phyloP scores from a whole-genome alignment of 2,329 filamentous ascomycete species.

The Dactylellina haptotyla region DNA sequence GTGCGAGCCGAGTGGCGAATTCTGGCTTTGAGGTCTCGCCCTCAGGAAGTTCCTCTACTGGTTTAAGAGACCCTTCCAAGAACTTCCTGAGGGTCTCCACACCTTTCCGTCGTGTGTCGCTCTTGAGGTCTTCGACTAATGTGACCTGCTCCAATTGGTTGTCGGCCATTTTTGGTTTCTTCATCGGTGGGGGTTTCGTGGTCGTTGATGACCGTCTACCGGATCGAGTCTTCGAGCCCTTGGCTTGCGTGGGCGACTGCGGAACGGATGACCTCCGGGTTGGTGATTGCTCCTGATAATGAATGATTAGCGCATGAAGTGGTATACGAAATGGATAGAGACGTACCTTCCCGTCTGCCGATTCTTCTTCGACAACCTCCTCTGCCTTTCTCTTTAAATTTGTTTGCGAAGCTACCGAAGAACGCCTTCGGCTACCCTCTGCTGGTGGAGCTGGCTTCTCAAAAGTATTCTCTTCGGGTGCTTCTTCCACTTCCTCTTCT shows the following conservation, averaged over 20 bases:
- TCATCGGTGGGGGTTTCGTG: slow-evolving; percentile 35
- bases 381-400: slow-evolving; percentile 47
- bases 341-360: slow-evolving; percentile 34
- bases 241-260: slow-evolving; percentile 42
- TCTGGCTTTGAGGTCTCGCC: slow-evolving; percentile 36
- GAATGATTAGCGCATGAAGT: not conserved
- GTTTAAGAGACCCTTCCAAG: slow-evolving; percentile 35
- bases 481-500: slow-evolving; percentile 25
- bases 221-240: slow-evolving; percentile 35
- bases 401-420: slow-evolving; percentile 28
- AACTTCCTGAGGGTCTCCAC: slow-evolving; percentile 43
- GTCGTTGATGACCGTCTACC: slow-evolving; percentile 27
- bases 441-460: slow-evolving; percentile 29
- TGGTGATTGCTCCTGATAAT: slow-evolving; percentile 42
- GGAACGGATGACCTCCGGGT: slow-evolving; percentile 32
- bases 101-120: slow-evolving; percentile 40
- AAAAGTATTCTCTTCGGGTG: too few relatives aligned
- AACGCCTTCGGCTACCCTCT: slow-evolving; percentile 21
- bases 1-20: slow-evolving; percentile 67
- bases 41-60: slow-evolving; percentile 46
- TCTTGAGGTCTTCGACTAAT: slow-evolving; percentile 28
- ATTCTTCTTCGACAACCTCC: slow-evolving; percentile 42
- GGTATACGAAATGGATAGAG: too few relatives aligned
- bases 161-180: slow-evolving; percentile 50
- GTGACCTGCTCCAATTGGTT: slow-evolving; percentile 46